A percentile compares a stretch with the other conserved stretches of the same genome.
Conservation (phyloP, 2,329 filamentous ascomycete genomes). For the Pyrenochaeta sp. region DNA sequence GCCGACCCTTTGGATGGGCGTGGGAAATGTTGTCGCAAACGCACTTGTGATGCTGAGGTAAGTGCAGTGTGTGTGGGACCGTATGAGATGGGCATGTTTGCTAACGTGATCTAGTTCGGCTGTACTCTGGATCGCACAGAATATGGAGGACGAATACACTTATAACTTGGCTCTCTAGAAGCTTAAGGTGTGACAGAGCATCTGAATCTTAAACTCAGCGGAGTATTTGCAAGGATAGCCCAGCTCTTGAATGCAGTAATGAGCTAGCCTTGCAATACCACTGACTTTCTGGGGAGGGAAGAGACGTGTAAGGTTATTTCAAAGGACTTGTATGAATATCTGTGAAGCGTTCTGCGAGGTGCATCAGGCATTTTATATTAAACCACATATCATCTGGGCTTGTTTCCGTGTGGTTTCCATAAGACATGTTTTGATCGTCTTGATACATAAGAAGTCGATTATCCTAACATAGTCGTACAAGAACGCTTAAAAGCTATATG, state of each 20-base stretch:
- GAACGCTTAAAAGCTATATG: conserved; percentile 33
- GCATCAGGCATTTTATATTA: neutral
- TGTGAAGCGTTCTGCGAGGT: conserved; percentile 8
- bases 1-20: conserved; percentile 72
- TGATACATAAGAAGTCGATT: neutral
- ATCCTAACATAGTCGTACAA: conserved; percentile 30
- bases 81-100: neutral
- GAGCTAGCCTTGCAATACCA: neutral
- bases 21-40: conserved; percentile 72
- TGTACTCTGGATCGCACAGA: conserved; percentile 74
- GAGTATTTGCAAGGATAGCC: neutral
- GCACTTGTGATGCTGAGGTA: conserved; percentile 73
- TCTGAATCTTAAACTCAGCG: neutral
- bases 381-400: neutral
- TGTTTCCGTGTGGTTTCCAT: neutral
- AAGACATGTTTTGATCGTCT: neutral
- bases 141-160: conserved; percentile 77
- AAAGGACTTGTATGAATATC: conserved; percentile 17
- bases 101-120: conserved; percentile 60
- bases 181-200: neutral
- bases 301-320: conserved; percentile 2
- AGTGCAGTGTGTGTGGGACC: conserved; percentile 41
- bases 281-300: neutral
- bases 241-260: neutral
- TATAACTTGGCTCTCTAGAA: conserved; percentile 70